Base-by-base conservation (phyloP, 805 yeast genomes). In the Yarrowia hollandica region DNA sequence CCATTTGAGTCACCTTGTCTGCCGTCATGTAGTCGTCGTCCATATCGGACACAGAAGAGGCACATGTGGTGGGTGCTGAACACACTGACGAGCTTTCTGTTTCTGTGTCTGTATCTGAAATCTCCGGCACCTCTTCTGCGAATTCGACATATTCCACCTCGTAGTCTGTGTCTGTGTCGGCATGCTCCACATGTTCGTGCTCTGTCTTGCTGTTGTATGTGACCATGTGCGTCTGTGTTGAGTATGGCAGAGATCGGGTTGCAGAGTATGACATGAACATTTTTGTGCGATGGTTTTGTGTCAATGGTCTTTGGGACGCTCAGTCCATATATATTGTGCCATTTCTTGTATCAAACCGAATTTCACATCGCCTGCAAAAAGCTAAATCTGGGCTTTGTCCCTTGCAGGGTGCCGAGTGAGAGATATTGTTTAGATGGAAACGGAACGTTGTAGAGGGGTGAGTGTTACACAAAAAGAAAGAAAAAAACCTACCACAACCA, bases 331-430 rank as follows among this genome's bases (percentile, higher is more conserved):
- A 44, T 19, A 42, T n/a, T 19, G 35, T 26, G 48, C 48, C 23
- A 33, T 26, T 41, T 18, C 33, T 25, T 44, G 26, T 26, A 26
- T 42, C 50, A 28, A 39, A 25, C 50, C 33, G 35, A 44, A 28
- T 44, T 44, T 44, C 52, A 44, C 52, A 44, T 44, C 35, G 52
- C 35, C 35, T 28, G 14, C 25, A 19, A 44, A n/a, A 44, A 44
- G 35, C 35, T 44, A 28, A 44, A 28, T 16, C 12, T 3, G 21
- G 34, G 34, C 50, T 19, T 42, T 42, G 50, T 42, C 52, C 52
- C 52, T 44, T 44, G 52, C 52, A 44, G 34, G 31, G 46, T 10
- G n/a, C 52, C 34, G 23, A 19, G 35, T 19, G 52, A 25, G 44
- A 39, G 44, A 39, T 23, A 39, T 22, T 39, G n/a, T n/a, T n/a